These are phyloP conservation scores for Aspergillus ostianus DNA, from an alignment of 495 filamentous ascomycete species.

Conservation along the genomic window DNA sequence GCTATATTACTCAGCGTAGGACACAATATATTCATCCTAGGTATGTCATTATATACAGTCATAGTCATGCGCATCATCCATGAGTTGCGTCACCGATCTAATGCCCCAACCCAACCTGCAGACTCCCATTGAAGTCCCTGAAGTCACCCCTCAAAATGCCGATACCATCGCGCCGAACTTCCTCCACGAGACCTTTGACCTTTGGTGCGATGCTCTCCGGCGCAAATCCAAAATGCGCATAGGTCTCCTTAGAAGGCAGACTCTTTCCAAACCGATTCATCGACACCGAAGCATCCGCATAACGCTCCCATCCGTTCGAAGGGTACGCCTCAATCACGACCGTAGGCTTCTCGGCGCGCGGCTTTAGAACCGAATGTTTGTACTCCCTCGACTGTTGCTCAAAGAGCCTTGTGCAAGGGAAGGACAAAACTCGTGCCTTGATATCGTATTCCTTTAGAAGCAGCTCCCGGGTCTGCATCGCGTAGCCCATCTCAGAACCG, in stretches of 20 bases:
- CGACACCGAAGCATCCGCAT: constrained; percentile 45
- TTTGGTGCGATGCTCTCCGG: constrained; percentile 33
- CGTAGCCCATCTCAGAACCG: constrained; percentile 31
- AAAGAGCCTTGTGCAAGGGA: constrained; percentile 45
- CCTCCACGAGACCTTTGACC: constrained; percentile 14
- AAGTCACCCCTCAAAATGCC: constrained; percentile 10
- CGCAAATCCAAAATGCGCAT: constrained; percentile 45
- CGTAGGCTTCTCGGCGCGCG: constrained; percentile 21
- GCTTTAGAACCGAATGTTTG: constrained; percentile 28
- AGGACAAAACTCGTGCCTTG: constrained; percentile 38
- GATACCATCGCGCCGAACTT: constrained; percentile 7
- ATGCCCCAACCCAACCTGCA: neutral
- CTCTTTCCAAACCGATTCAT: constrained; percentile 42
- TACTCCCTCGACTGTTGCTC: constrained; percentile 41
- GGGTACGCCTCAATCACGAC: constrained; percentile 49
- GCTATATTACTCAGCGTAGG: too few relatives aligned
- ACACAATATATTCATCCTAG: too few relatives aligned
- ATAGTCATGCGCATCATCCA: too few relatives aligned
- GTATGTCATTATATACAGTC: too few relatives aligned
- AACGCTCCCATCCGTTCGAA: constrained; percentile 50
- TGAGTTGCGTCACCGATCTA: neutral
- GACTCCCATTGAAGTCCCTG: constrained; percentile 11
- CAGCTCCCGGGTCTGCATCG: constrained; percentile 21
- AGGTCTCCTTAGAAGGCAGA: constrained; percentile 38
- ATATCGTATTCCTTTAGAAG: constrained; percentile 15